phyloP scores from a whole-genome alignment of 2,329 filamentous ascomycete species.

The Beauveria asiatica region DNA sequence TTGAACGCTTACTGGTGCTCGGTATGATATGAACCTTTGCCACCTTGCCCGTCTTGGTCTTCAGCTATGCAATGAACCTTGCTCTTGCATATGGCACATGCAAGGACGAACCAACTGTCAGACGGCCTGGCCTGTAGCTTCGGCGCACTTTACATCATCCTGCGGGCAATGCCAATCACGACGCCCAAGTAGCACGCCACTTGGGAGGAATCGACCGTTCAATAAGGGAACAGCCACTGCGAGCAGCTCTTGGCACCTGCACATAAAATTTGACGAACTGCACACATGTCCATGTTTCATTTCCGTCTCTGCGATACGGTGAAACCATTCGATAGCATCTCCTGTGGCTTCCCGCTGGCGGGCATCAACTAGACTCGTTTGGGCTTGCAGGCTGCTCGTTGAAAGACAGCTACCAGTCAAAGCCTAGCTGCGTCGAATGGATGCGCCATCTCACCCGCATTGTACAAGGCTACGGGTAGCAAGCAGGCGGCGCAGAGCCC shows the following conservation, averaged over 20 bases:
- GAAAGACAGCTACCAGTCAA: background rate
- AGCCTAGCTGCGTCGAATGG: background rate
- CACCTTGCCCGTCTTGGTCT: background rate
- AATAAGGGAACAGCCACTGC: background rate
- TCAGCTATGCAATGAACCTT: slow-evolving; percentile 7
- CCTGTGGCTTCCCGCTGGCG: background rate
- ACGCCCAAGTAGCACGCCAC: background rate
- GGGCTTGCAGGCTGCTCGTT: background rate
- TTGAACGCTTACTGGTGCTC: background rate
- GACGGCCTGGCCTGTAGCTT: background rate
- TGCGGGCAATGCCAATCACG: background rate
- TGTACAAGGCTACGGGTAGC: background rate
- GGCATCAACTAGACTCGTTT: background rate
- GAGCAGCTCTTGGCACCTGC: background rate
- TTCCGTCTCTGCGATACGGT: background rate
- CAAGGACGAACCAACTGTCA: slow-evolving; percentile 1
- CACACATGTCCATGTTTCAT: background rate
- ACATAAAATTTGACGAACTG: background rate
- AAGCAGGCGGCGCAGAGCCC: background rate
- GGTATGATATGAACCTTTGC: background rate
- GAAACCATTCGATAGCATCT: background rate
- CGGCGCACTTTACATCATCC: background rate
- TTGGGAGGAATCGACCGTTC: background rate
- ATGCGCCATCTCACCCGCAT: background rate
- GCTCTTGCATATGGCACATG: slow-evolving; percentile 2